Base-by-base conservation (phyloP, 2,329 filamentous ascomycete species). In the Tothia fuscella region DNA sequence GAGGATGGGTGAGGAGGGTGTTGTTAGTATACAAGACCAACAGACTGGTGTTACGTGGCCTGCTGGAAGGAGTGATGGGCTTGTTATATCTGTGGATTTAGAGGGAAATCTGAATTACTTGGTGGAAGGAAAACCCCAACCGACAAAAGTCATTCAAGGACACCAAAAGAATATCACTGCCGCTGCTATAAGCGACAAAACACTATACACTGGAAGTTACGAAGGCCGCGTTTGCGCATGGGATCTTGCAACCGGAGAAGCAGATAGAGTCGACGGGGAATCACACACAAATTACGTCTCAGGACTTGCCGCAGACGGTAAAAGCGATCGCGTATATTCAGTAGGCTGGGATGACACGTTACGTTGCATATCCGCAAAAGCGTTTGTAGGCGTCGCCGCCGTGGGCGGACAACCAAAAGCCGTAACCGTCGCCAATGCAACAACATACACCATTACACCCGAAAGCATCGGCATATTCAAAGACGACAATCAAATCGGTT, bases 1-100 rank as follows among this genome's bases (percentile, higher is more conserved):
- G 91, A 75, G 75, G 48, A 74, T 96, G 57, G 87, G 88, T 17
- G 76, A 75, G 24, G 81, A 88, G 31, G 80, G 79, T 13, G 67
- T 65, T 33, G 72, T 80, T 47, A 86, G 76, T 56, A 69, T 95
- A 28, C 71, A 72, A 3, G 74, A 95, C 56, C 91, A 98, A 61
- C 91, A 98, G 58, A 85, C 96, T 24, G 91, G 91, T 40, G 86
- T 98, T 5, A 85, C 91, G 7, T 93, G 87, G 78, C 85, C 88
- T 1, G 71, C 77, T 35, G 83, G 82, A 36, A 75, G 89, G 49
- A 82, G 68, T 41, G 91, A 98, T 57, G 85, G 82, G 22, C 68
- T 95, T 46, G 78, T 98, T 49, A 88, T 98, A 59, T 93, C 85
- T 59, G 67, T 96, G 49, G 91, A 86, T 51, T 71, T 96, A 16